Evolutionary conservation across 1,139 yeast species (phyloP), one percentile per base, ranked within the genome.

Genomic region (Yamadazyma kanchanaburiensis): DNA sequence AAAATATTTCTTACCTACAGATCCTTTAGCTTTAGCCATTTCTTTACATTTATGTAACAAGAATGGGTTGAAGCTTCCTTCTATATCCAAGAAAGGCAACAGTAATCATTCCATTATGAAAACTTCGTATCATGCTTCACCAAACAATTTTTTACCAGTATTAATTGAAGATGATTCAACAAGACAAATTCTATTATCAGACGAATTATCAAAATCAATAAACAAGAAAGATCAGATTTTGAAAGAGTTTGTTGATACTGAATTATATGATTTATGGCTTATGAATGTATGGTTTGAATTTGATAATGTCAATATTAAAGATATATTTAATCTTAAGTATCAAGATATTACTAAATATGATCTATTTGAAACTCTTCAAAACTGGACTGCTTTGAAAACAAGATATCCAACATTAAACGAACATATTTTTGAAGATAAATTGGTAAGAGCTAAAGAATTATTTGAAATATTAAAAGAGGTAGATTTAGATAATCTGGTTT

Each of bases 141-240:
- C 65, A 3, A 64, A 67, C 33, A 56, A 59, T 24, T 57, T 59
- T 24, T 48, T 72, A 14, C 78, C 78, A 1, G 49, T 71, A 2
- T 45, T 72, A 3, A 52, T 72, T 3, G 76, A 70, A 38, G 71
- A 67, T 34, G 45, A 43, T 9, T 49, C 51, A 15, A 38, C 42
- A 5, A 44, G 65, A 31, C 48, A 44, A 12, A 45, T 68, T 10
- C 48, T 51, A 14, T 45, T 58, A 0, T 33, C 31, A 13, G 35
- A 35, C 6, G 38, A 39, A 11, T 26, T 50, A n/a, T 28, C 17
- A 16, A 26, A 24, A 11, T 32, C 24, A 13, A 10, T 28, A 16
- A 39, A 37, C 24, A 30, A 43, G 2, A 43, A 44, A 23, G 49
- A 49, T 15, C 6, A 21, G 6, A 26, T 42, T 9, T 38, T 67